Base-by-base conservation (phyloP, 139 green algal genomes). In the Chara braunii region DNA sequence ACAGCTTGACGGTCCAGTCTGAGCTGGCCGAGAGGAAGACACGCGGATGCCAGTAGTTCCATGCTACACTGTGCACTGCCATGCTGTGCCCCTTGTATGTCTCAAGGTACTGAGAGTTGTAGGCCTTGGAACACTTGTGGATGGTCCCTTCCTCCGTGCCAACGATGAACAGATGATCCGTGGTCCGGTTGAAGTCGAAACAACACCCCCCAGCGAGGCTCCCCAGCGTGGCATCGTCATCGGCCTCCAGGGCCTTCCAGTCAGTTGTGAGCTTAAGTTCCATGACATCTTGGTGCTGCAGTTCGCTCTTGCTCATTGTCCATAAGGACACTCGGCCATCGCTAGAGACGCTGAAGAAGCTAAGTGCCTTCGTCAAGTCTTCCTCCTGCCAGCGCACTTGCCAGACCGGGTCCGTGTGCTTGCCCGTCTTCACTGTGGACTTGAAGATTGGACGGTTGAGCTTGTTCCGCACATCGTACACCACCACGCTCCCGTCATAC, bases 381-480 rank as follows among this genome's bases (percentile, higher is more conserved):
- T 75, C 67, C 51, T 81, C 74, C 54, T 67, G 44, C 84, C 87
- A 94, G 60, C 58, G 81, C 14, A 94, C 53, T 69, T 90, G 74
- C 90, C 89, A 95, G 67, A 96, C 88, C 0, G 90, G 84, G 50
- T 96, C 90, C 26, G 64, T 86, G 71, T 94, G 89, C 70, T 90
- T 89, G 57, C 84, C 86, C 2, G 67, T 84, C 42, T 75, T 68
- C 4, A 85, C 74, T 2, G 72, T 85, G 2, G 85, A 82, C 35
- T 68, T 44, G 72, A 85, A 93, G 37, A 95, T 64, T 2, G 80
- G 76, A 33, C 35, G 24, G 36, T 51, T 74, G 8, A 71, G 8
- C 59, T 81, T 77, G 59, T 81, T 43, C 36, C 75, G 72, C 28
- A 86, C 75, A 50, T 86, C 76, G 54, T 84, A 87, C 64, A 87